Base-by-base conservation (phyloP, 2,329 filamentous ascomycete genomes). In the Sporothrix euskadiensis region DNA sequence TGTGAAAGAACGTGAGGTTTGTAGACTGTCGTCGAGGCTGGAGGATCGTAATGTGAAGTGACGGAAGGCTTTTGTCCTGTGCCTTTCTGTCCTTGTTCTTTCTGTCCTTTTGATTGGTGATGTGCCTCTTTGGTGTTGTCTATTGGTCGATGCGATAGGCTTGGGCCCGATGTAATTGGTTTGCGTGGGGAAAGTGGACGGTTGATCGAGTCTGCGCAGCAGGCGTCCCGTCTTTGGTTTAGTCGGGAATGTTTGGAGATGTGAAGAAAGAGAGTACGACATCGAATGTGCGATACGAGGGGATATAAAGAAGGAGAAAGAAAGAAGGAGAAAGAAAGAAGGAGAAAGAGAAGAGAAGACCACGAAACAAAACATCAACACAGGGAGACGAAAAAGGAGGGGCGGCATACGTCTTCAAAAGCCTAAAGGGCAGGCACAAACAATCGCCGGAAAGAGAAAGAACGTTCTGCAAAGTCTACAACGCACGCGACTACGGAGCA, bases 321-420 rank as follows among this genome's bases (percentile, higher is more conserved):
- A 26, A 26, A 26, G 26, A 26, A 52, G 49, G n/a, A 7, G 4
- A 7, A 19, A 52, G 26, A 26, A 26, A 26, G 26, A 26, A 52
- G 49, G n/a, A 7, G 4, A 7, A 19, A 52, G 52, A 30, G 16
- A 22, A 56, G n/a, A 41, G 9, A 26, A 44, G 59, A 65, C 44
- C 59, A 65, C 59, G 35, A 65, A 59, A 44, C n/a, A 26, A 26
- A 44, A 44, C 59, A 65, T 65, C 59, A 44, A 65, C 59, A 41
- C 6, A 39, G 9, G 4, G 2, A 22, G 19, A 41, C 30, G 12
- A 39, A 44, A 44, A 44, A 65, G 19, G 32, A 16, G 56, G 56
- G 30, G 30, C 56, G 30, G 35, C 19, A 16, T 30, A 44, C 1
- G 59, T 10, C 9, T n/a, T 41, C 30, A 12, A n/a, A n/a, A n/a